Conservation (phyloP, 345 rosid species). For the Xanthoceras sorbifolium region DNA sequence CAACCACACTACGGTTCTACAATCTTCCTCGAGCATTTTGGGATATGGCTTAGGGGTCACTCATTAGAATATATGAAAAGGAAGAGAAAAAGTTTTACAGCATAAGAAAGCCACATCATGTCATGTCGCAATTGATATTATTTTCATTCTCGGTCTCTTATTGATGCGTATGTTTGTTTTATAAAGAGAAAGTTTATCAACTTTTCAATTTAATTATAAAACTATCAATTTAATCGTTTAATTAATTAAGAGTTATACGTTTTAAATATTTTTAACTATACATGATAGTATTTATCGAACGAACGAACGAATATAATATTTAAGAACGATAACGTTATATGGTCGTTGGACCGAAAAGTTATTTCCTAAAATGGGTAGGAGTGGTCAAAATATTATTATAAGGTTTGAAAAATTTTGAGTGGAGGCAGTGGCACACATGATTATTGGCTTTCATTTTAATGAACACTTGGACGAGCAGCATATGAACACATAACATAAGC, state of each 20-base stretch:
- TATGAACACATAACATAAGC: not conserved
- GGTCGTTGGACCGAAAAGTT: not conserved
- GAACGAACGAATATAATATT: too few species aligned
- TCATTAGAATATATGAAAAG: not conserved
- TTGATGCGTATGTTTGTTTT: too few species aligned
- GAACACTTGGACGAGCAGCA: not conserved
- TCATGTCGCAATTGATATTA: too few species aligned
- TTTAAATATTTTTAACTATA: too few species aligned
- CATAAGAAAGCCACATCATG: not conserved
- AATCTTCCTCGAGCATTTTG: not conserved
- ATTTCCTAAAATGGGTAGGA: not conserved
- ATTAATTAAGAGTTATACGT: too few species aligned
- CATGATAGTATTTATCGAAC: too few species aligned
- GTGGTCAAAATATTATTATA: not conserved
- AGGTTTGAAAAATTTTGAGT: not conserved
- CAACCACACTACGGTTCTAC: not conserved
- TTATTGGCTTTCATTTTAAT: not conserved
- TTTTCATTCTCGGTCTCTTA: too few species aligned
- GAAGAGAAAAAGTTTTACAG: not conserved
- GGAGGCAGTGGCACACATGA: not conserved
- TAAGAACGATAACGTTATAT: too few species aligned
- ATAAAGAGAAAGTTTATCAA: too few species aligned
- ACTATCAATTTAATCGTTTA: too few species aligned
- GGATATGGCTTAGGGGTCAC: not conserved
- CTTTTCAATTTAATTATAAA: too few species aligned